These are phyloP conservation scores for Candida dendrica DNA, from an alignment of 805 yeast species.

Conservation along the genomic window DNA sequence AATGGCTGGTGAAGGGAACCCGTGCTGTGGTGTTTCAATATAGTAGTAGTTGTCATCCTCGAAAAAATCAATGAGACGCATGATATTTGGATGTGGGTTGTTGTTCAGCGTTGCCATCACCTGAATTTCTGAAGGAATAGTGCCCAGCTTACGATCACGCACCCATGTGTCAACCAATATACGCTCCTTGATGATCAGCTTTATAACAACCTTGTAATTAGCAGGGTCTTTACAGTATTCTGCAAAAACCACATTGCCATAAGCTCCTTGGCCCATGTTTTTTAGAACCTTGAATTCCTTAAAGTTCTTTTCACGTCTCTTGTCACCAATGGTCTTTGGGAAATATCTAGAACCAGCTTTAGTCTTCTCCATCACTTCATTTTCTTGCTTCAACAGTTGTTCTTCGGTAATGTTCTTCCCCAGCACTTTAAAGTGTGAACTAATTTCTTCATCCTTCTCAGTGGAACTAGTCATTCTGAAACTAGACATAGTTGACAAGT, in stretches of 20 bases:
- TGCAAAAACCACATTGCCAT: slow-evolving; percentile 86
- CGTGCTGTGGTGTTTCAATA: slow-evolving; percentile 87
- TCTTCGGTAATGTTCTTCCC: slow-evolving; percentile 23
- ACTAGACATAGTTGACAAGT: slow-evolving; percentile 8
- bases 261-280: slow-evolving; percentile 93
- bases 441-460: slow-evolving; percentile 5
- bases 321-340: slow-evolving; percentile 50
- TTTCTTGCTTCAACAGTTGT: slow-evolving; percentile 39
- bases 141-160: slow-evolving; percentile 82
- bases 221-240: slow-evolving; percentile 52
- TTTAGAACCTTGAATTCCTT: slow-evolving; percentile 64
- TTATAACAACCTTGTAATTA: slow-evolving; percentile 65
- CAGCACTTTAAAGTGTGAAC: slow-evolving; percentile 10
- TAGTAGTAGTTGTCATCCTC: slow-evolving; percentile 89
- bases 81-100: slow-evolving; percentile 81
- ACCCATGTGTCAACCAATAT: slow-evolving; percentile 98
- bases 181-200: slow-evolving; percentile 85
- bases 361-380: slow-evolving; percentile 32
- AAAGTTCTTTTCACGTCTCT: slow-evolving; percentile 64
- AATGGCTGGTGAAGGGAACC: slow-evolving; percentile 74
- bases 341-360: slow-evolving; percentile 26
- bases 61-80: slow-evolving; percentile 81
- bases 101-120: slow-evolving; percentile 75
- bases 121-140: slow-evolving; percentile 94
- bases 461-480: slow-evolving; percentile 4